phyloP scores from a whole-genome alignment of 768 basidiomycete genomes.

The Mycena belliarum region DNA sequence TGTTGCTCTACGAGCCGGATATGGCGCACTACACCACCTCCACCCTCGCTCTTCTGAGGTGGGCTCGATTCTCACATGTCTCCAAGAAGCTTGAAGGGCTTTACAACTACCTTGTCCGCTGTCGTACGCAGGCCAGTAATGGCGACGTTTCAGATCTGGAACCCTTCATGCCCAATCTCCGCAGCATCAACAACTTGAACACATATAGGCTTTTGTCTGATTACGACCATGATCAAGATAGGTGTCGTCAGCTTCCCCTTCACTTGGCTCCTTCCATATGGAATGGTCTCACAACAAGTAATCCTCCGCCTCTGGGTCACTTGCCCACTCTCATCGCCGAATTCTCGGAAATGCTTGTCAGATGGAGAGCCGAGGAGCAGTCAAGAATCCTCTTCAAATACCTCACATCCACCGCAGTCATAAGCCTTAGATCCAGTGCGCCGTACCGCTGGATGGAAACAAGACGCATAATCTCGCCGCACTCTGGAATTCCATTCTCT shows the following conservation, averaged over 20 bases:
- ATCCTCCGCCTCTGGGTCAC: neutral
- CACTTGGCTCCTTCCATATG: no score
- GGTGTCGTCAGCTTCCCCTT: no score
- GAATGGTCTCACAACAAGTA: neutral
- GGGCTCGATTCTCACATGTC: neutral
- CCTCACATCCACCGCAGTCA: neutral
- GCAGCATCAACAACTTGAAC: no score
- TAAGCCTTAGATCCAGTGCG: no score
- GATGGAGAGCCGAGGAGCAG: neutral
- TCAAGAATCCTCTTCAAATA: neutral
- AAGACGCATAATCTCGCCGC: neutral
- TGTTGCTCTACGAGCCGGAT: no score
- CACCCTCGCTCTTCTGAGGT: neutral
- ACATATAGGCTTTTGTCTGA: no score
- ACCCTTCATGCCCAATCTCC: neutral
- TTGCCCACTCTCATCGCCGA: neutral
- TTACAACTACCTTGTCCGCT: neutral
- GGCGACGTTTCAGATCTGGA: neutral
- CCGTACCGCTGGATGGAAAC: neutral
- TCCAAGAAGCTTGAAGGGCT: neutral
- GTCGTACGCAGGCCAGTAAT: neutral
- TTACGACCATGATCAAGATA: no score
- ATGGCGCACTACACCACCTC: neutral
- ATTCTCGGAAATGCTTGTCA: no score
- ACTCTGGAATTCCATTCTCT: neutral